Evolutionary conservation across 2,329 filamentous ascomycete species (phyloP).

Genomic region (Thelonectria discophora): DNA sequence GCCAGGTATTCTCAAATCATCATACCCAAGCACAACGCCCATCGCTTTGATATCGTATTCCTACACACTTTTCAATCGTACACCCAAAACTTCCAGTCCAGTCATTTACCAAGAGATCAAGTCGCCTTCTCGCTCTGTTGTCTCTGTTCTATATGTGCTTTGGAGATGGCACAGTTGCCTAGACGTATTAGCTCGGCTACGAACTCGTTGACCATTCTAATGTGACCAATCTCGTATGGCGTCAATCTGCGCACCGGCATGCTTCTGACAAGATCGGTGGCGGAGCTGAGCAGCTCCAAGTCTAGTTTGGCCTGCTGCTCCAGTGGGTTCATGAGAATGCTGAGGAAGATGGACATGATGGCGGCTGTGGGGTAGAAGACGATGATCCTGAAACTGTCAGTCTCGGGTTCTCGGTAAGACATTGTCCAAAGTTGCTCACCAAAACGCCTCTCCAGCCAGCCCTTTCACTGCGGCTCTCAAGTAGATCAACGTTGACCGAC

Average conservation of each 20-base stretch:
- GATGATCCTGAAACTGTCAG: constrained; percentile 51
- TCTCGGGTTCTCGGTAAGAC: background rate
- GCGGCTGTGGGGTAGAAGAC: constrained; percentile 65
- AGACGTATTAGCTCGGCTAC: constrained; percentile 53
- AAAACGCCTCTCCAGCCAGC: constrained; percentile 57
- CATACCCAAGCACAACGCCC: too few relatives aligned
- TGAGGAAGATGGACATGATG: constrained; percentile 62
- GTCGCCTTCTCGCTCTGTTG: background rate
- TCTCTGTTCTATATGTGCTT: constrained; percentile 20
- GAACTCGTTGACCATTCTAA: constrained; percentile 54
- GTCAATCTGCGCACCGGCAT: constrained; percentile 43
- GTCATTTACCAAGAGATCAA: background rate
- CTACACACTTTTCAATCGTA: background rate
- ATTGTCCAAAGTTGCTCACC: constrained; percentile 46
- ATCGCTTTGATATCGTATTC: too few relatives aligned
- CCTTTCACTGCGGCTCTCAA: constrained; percentile 52
- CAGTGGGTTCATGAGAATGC: constrained; percentile 58
- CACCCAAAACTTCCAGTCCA: background rate
- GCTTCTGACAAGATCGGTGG: constrained; percentile 53
- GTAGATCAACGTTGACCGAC: constrained; percentile 61
- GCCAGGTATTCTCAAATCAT: too few relatives aligned
- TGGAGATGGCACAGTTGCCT: constrained; percentile 52
- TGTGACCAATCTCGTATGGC: constrained; percentile 49
- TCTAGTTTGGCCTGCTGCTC: constrained; percentile 54
- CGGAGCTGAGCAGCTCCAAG: constrained; percentile 53